Evolutionary conservation across 495 filamentous ascomycete genomes (phyloP).

Genomic region (Massariosphaeria phaeospora): DNA sequence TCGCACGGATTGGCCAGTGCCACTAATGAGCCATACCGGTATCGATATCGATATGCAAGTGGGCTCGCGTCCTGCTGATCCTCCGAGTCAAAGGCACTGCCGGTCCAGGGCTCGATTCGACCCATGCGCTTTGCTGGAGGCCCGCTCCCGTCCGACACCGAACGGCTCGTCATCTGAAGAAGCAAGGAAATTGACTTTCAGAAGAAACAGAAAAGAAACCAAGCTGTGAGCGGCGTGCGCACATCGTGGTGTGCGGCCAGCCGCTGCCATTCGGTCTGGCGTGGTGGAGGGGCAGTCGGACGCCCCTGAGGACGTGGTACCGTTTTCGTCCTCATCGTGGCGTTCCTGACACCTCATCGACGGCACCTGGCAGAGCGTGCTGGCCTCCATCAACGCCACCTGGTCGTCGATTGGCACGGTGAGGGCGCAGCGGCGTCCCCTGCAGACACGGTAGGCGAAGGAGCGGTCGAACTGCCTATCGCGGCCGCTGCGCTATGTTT

Average conservation of each 20-base stretch:
- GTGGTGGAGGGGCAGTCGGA: too few relatives aligned
- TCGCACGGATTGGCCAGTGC: constrained; percentile 18
- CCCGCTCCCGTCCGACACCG: not conserved
- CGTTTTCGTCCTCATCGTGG: constrained; percentile 1
- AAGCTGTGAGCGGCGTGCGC: not conserved
- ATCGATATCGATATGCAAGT: constrained; percentile 1
- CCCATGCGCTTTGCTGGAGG: too few relatives aligned
- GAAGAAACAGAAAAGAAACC: not conserved
- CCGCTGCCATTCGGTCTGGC: constrained; percentile 7
- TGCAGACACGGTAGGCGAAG: constrained; percentile 19
- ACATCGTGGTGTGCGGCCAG: constrained; percentile 6
- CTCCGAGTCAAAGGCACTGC: constrained; percentile 20
- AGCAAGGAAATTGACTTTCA: not conserved
- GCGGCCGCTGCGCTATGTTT: constrained; percentile 19
- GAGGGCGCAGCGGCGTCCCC: not conserved
- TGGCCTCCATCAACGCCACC: constrained; percentile 10
- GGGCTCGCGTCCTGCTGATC: constrained; percentile 9
- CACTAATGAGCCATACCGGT: constrained; percentile 4
- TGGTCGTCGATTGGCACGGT: not conserved
- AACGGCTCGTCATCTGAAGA: not conserved
- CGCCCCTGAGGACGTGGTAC: too few relatives aligned
- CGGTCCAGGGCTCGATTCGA: too few relatives aligned
- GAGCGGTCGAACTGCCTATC: constrained; percentile 29
- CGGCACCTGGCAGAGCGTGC: not conserved
- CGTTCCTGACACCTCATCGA: constrained; percentile 3